Evolutionary conservation across 805 yeast genomes (phyloP), one percentile per base, ranked within the genome.

Genomic region (Candida adriatica): DNA sequence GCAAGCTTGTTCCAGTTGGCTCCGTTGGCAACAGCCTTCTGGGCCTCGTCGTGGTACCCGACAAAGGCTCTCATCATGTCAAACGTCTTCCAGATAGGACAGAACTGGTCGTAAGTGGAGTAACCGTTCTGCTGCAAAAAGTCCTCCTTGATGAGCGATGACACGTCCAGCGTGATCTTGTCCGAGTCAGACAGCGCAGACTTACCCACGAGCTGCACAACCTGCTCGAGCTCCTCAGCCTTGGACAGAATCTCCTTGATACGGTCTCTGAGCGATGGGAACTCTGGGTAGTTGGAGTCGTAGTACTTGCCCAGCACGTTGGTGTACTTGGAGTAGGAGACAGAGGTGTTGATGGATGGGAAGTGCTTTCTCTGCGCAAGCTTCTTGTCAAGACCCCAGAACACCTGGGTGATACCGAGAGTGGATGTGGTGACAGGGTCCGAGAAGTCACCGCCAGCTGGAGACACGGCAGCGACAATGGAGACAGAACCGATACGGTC

Each of bases 401-500:
- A 92, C 32, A 92, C 99, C 70, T 92, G 99, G n/a, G 98, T 92
- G 50, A 92, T 92, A 82, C 96, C 97, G 55, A 92, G 75, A 21
- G 99, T 92, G 6, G 98, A 77, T 14, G 97, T 90, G 17, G 99
- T 92, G 49, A 92, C 99, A 27, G 99, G 99, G 68, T 92, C 99
- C 16, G 97, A 90, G 79, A 92, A 90, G 71, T 92, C 99, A 79
- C 99, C 99, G 78, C 99, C 99, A 35, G 98, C 97, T 48, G 99
- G 99, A 5, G 97, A 92, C 24, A 92, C 99, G 48, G 99, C 99
- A 39, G 98, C 99, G 53, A 92, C 92, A 62, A 92, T 92, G n/a
- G 98, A 92, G 43, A 92, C 99, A 18, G 98, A 90, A 41, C 98
- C 99, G 46, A 74, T 56, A 70, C 99, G 87, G 49, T 84, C 83